Evolutionary conservation across 495 filamentous ascomycete genomes (phyloP).

Genomic region (Daldinia concentrica): DNA sequence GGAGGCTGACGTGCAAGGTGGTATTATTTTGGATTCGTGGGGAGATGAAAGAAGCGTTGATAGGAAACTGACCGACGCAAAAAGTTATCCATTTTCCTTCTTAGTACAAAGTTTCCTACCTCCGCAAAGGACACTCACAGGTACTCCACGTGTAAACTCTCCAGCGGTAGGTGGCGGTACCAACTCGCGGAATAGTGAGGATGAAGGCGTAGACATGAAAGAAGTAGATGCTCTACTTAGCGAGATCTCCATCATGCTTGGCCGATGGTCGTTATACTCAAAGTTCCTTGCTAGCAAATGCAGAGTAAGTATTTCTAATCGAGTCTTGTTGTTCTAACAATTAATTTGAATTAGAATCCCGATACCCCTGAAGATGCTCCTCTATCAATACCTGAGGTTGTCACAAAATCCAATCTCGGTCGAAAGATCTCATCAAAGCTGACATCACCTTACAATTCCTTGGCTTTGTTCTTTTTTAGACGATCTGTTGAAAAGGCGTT

Average conservation of each 20-base stretch:
- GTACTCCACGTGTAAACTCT: constrained; percentile 65
- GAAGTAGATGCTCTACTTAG: constrained; percentile 87
- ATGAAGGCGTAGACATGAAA: constrained; percentile 94
- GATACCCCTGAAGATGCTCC: constrained; percentile 55
- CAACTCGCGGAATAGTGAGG: constrained; percentile 67
- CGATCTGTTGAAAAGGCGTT: constrained; percentile 97
- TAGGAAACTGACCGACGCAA: constrained; percentile 89
- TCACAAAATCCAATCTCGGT: constrained; percentile 76
- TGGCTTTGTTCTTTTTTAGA: constrained; percentile 96
- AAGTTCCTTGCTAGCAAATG: constrained; percentile 88
- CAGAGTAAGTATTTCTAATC: constrained; percentile 62
- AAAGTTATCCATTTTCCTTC: constrained; percentile 96
- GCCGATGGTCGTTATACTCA: constrained; percentile 90
- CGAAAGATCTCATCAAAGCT: constrained; percentile 80
- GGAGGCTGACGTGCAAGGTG: constrained; percentile 97
- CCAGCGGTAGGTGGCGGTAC: constrained; percentile 68
- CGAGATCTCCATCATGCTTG: constrained; percentile 90
- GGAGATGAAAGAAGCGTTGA: constrained; percentile 85
- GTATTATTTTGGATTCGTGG: constrained; percentile 95
- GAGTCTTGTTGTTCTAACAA: constrained; percentile 12
- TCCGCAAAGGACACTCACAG: constrained; percentile 63
- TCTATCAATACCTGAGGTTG: constrained; percentile 70
- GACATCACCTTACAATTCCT: constrained; percentile 78
- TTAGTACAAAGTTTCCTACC: constrained; percentile 93
- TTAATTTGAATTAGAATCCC: constrained; percentile 51